Evolutionary conservation across 345 rosid species (phyloP), one percentile per base, ranked within the genome.

Genomic region (Turritis glabra): DNA sequence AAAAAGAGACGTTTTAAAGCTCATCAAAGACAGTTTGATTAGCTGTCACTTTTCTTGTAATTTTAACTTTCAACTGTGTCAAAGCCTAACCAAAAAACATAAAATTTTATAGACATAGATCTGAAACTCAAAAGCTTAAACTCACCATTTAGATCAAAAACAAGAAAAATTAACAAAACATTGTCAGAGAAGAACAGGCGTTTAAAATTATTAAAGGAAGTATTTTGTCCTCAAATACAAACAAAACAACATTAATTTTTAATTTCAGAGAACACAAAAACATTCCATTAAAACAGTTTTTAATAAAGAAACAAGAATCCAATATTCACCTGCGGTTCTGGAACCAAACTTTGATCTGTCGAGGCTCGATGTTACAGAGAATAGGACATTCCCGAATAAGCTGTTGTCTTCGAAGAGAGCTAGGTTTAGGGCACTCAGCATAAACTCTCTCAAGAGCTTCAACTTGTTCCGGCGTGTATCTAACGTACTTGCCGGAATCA

Each of bases 261-360:
- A 62, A 72, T 19, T 35, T 21, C 22, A 26, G 51, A 67, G 21
- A 62, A 35, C 8, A 44, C 5, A 35, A 61, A 67, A 66, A 48
- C 55, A 64, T 7, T 48, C 9, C 14, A 40, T 26, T 7, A 56
- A 41, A 8, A 3, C 27, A 40, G 7, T 17, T n/a, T n/a, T n/a
- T 7, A 37, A 22, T 41, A 30, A 57, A 57, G 26, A 18, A 25
- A 14, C 15, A 50, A 3, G 54, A 50, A 48, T 48, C 53, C 1
- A 21, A 48, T 22, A 13, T 1, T 22, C 21, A 77, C 81, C 81
- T 79, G 53, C 82, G 82, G n/a, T 79, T 79, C 55, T 79, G 82
- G 64, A 79, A 79, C 82, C 82, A 79, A 21, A 79, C 82, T 79
- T 79, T 79, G 82, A 79, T 79, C 79, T 79, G 81, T 4, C 72